Percentiles rank a stretch among this genome's conserved stretches.
phyloP scores from a whole-genome alignment of 2,329 filamentous ascomycete species.

The Fusarium citri region DNA sequence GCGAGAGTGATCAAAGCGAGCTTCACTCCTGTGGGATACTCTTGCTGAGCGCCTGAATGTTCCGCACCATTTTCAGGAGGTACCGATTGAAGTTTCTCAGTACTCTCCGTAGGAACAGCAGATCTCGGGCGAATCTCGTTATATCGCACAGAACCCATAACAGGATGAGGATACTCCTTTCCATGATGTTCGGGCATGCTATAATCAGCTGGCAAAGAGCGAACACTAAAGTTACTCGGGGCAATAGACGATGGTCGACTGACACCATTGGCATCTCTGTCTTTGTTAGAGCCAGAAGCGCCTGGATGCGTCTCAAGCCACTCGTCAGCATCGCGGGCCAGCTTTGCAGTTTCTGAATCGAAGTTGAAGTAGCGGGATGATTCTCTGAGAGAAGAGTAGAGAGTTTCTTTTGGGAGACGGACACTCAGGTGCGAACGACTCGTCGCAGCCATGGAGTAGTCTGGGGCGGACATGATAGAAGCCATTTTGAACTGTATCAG shows the following conservation, averaged over 20 bases:
- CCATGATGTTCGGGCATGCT: conserved; percentile 22
- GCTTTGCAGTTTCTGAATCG: conserved; percentile 39
- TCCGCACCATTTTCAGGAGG: not conserved
- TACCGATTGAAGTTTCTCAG: conserved; percentile 45
- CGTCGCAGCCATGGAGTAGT: conserved; percentile 44
- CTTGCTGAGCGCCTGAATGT: conserved; percentile 11
- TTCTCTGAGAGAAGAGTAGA: conserved; percentile 40
- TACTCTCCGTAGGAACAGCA: conserved; percentile 40
- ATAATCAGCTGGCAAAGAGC: conserved; percentile 35
- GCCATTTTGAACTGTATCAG: conserved; percentile 37
- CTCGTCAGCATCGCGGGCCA: conserved; percentile 37
- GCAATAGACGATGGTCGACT: conserved; percentile 41
- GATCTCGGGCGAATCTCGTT: conserved; percentile 37
- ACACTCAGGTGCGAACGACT: conserved; percentile 43
- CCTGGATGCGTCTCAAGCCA: conserved; percentile 42
- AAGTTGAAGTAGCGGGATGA: conserved; percentile 44
- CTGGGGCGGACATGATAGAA: conserved; percentile 46
- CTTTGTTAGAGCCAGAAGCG: conserved; percentile 7
- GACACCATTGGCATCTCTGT: conserved; percentile 41
- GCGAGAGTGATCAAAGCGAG: conserved; percentile 53
- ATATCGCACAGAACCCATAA: conserved; percentile 42
- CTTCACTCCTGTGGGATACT: conserved; percentile 44
- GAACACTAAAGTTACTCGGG: conserved; percentile 39
- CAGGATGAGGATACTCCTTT: conserved; percentile 35
- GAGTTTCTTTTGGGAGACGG: conserved; percentile 41